Evolutionary conservation across 345 rosid species (phyloP).

Genomic region (Hibiscus syriacus): DNA sequence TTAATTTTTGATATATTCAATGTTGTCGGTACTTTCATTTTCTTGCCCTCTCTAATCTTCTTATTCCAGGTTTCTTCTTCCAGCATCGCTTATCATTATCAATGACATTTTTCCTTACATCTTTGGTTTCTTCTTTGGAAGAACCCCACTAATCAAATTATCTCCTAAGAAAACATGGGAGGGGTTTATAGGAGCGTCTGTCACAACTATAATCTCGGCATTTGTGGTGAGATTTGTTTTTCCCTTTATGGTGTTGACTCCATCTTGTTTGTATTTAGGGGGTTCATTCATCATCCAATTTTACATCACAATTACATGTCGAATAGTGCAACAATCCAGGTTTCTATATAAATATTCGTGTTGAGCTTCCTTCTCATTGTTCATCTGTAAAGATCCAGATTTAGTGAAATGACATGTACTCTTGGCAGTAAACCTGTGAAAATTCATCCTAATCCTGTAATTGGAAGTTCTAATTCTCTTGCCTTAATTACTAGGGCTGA

Average conservation of each 20-base stretch:
- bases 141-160: constrained; percentile 87
- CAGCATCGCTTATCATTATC: constrained; percentile 87
- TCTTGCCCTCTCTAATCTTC: background rate
- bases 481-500: too few relatives aligned
- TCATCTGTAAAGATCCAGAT: background rate
- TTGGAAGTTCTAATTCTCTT: background rate
- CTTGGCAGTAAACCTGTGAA: background rate
- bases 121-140: constrained; percentile 95
- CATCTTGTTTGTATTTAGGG: background rate
- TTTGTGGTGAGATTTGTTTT: constrained; percentile 53
- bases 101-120: constrained; percentile 86
- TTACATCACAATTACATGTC: background rate
- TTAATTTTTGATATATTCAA: background rate
- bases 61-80: constrained; percentile 86
- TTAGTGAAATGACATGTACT: background rate
- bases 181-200: constrained; percentile 93
- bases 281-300: background rate
- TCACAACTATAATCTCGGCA: constrained; percentile 86
- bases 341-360: background rate
- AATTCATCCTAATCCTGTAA: background rate
- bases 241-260: background rate
- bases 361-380: too few relatives aligned
- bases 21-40: background rate
- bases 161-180: constrained; percentile 99
- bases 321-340: background rate